Evolutionary conservation across 345 rosid genomes (phyloP).

Genomic region (Linum trigynum): DNA sequence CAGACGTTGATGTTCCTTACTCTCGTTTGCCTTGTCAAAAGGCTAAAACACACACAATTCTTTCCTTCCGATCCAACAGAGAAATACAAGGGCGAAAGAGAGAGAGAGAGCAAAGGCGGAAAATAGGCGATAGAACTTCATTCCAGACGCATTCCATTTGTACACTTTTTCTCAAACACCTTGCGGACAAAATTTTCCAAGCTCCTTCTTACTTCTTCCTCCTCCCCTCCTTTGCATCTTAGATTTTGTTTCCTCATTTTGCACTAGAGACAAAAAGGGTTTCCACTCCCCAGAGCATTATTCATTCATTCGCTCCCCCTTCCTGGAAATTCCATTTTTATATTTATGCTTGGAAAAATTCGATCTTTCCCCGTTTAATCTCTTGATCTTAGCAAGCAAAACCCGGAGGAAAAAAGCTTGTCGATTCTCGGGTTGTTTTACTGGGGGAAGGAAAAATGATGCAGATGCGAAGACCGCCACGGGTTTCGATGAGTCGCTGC

Average conservation of each 20-base stretch:
- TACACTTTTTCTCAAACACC: background rate
- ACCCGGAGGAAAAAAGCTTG: conserved; percentile 1
- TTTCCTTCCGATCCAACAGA: too few species aligned
- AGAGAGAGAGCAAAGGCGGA: background rate
- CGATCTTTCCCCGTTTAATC: conserved; percentile 4
- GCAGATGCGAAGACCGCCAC: conserved; percentile 11
- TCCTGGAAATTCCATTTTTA: background rate
- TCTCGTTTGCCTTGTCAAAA: too few species aligned
- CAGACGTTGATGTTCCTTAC: too few species aligned
- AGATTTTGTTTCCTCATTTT: background rate
- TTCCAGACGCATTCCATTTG: background rate
- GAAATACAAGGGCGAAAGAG: background rate
- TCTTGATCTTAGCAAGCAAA: conserved; percentile 11
- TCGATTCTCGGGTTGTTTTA: background rate
- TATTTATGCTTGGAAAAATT: background rate
- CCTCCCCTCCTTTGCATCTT: background rate
- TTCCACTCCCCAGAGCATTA: background rate
- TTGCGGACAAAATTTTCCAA: background rate
- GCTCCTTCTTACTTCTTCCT: background rate
- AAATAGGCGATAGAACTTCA: background rate
- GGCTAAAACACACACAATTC: too few species aligned
- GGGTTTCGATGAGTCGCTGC: background rate
- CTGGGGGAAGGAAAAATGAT: background rate
- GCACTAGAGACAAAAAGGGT: background rate
- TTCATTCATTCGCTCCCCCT: too few species aligned